Conservation (phyloP, 192 early-diverging fungal species). For the Backusella westeae region DNA sequence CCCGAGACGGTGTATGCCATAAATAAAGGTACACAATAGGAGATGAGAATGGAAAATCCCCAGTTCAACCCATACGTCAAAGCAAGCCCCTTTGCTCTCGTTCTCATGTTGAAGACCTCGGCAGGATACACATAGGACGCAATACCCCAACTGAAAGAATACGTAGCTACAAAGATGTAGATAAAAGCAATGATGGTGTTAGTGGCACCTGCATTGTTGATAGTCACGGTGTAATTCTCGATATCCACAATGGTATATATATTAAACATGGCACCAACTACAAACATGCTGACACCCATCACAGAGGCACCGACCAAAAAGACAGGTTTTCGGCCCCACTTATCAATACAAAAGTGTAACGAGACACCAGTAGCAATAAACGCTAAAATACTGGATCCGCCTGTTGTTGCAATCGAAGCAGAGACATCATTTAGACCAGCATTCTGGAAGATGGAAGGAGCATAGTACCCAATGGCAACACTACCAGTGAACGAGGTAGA, state of each 20-base stretch:
- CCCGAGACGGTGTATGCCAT: conserved; percentile 32
- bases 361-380: conserved; percentile 30
- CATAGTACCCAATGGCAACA: conserved; percentile 35
- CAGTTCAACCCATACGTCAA: conserved; percentile 37
- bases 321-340: conserved; percentile 73
- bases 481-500: conserved; percentile 26
- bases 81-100: conserved; percentile 32
- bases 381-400: conserved; percentile 20
- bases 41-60: conserved; percentile 34
- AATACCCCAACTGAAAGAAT: conserved; percentile 33
- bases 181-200: conserved; percentile 36
- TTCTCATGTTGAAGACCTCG: conserved; percentile 34
- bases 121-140: conserved; percentile 31
- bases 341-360: conserved; percentile 64
- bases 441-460: conserved; percentile 34
- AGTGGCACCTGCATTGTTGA: conserved; percentile 12
- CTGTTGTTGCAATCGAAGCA: conserved; percentile 31
- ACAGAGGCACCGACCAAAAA: conserved; percentile 67
- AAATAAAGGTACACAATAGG: conserved; percentile 35
- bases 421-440: conserved; percentile 25
- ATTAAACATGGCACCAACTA: conserved; percentile 54
- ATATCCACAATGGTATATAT: conserved; percentile 12
- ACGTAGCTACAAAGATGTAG: conserved; percentile 32
- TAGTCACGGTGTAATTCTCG: background rate
- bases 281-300: conserved; percentile 62